Evolutionary conservation across 805 yeast species (phyloP), one percentile per base, ranked within the genome.

Genomic region (Nakazawaea ishiwadae): DNA sequence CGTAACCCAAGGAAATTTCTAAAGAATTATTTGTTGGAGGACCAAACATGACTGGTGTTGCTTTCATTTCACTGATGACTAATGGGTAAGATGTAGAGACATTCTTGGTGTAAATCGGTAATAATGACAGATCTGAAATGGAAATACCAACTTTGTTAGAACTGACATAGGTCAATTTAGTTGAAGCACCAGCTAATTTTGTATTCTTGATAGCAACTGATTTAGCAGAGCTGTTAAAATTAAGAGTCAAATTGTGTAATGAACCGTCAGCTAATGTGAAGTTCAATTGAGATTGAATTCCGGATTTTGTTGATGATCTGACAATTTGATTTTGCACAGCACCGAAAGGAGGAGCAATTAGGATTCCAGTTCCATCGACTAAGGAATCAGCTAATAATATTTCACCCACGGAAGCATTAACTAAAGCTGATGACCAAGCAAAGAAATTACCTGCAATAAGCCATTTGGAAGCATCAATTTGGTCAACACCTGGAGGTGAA

Each of bases 371-470:
- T 27, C 53, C 55, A 3, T 16, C 7, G 35, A 50, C 48, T 20
- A 38, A 30, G 10, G 58, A 41, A 36, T 47, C 49, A 16, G 53
- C 39, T 6, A 30, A 16, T 5, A 46, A 18, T 9, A 54, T 38
- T 6, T 45, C 53, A 42, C 59, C 62, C 19, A 40, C 42, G 15
- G 54, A 46, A 7, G 38, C 14, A 17, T 35, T 11, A 27, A 59
- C 48, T 6, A 39, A 26, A 3, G 36, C 27, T 19, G 53, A 47
- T 41, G 52, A 53, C 61, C 60, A 58, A 29, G 51, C 53, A 33
- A 56, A 53, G 31, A 59, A 48, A 40, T 55, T 56, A 43, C 61
- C 62, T 26, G 56, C 44, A 14, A 59, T 35, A 23, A 49, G 51
- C 64, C 64, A 59, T 24, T 49, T 49, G 11, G 48, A 35, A n/a